Conservation (phyloP, 306 rosid genomes). For the Vigna hirtella region DNA sequence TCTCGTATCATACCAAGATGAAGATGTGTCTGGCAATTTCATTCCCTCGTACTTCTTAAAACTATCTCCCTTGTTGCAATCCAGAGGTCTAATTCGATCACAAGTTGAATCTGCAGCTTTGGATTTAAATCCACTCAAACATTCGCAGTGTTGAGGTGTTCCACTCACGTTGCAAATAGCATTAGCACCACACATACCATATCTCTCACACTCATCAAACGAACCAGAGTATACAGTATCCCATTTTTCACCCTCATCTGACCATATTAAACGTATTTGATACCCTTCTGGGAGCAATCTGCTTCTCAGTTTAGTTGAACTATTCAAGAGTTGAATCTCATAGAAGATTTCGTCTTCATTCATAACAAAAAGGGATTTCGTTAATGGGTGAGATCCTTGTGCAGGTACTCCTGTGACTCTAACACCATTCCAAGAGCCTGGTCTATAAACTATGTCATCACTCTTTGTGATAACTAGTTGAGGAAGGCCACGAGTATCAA, state of each 20-base stretch:
- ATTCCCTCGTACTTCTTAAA: conserved; percentile 17
- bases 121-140: conserved; percentile 37
- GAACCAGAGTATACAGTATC: background rate
- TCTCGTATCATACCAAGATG: conserved; percentile 41
- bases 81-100: background rate
- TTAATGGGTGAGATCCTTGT: no score
- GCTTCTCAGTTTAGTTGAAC: conserved; percentile 14
- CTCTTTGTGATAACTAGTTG: conserved; percentile 13
- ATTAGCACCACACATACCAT: conserved; percentile 38
- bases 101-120: conserved; percentile 6
- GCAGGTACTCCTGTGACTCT: background rate
- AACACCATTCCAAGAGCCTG: conserved; percentile 48
- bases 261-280: conserved; percentile 36
- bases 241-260: background rate
- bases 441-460: background rate
- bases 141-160: conserved; percentile 10
- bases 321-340: conserved; percentile 3
- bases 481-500: conserved; percentile 39
- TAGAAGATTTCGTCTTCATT: conserved; percentile 34
- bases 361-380: background rate
- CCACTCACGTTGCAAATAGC: background rate
- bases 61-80: background rate
- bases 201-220: conserved; percentile 23
- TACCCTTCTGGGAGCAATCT: conserved; percentile 22
- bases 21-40: conserved; percentile 52